Base-by-base conservation (phyloP, 805 yeast genomes). In the Wickerhamiella parazyma region DNA sequence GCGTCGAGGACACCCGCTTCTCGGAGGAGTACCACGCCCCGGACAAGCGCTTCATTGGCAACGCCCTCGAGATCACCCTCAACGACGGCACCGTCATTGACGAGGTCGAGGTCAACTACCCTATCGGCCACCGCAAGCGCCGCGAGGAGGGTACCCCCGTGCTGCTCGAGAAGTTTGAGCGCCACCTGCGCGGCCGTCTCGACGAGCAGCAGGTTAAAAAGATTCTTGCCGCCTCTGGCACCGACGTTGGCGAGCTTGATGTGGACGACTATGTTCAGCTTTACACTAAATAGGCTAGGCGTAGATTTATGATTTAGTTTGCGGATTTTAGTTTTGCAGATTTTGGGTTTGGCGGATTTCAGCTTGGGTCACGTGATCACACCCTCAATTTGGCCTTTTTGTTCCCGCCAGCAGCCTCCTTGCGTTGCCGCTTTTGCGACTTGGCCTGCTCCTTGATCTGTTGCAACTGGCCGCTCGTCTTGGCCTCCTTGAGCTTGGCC, bases 91-190 rank as follows among this genome's bases (percentile, higher is more conserved):
- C 75, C 3, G 58, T 61, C 2, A 56, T 73, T 14, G 73, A 70
- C 44, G 77, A 73, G 48, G 71, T 71, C 34, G 67, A 60, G 41
- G 73, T 75, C 24, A 71, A 73, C 55, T 72, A 65, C 56, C 76
- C 80, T 55, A 62, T 74, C 47, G 80, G 80, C 11, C 80, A 74
- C 61, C 67, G 71, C 51, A 61, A 62, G 50, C 70, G 80, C 58
- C 66, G 80, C 48, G 71, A 69, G 43, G 79, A 74, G 54, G 80
- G 79, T 25, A 70, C 69, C 42, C 78, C 79, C 24, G 67, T 74
- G 11, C 55, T 74, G 46, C 56, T 70, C 37, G 53, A 61, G 39
- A 74, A 74, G 60, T 74, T 73, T 49, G 67, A 70, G 55, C 68
- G 65, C 41, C 78, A 74, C 52, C 60, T 74, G 36, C 52, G 58